These are phyloP conservation scores for Inonotus hispidus DNA, from an alignment of 1,284 basidiomycete genomes.

Conservation along the genomic window DNA sequence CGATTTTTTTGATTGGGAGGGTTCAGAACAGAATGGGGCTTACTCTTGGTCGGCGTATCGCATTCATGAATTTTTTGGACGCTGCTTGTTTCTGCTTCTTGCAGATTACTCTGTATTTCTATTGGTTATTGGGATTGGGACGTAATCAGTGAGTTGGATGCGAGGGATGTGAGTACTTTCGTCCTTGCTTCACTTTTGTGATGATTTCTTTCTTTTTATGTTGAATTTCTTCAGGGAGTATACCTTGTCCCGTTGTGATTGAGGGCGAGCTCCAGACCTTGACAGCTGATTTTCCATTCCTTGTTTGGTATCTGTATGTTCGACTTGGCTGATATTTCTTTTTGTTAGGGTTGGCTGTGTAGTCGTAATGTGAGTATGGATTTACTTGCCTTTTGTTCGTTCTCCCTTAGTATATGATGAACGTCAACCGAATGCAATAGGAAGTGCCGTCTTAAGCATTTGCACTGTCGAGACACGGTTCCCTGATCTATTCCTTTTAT, in stretches of 20 bases:
- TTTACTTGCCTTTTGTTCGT: background rate
- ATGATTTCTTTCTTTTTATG: slow-evolving; percentile 44
- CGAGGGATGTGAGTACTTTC: slow-evolving; percentile 17
- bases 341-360: background rate
- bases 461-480: slow-evolving; percentile 52
- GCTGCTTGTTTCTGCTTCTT: slow-evolving; percentile 33
- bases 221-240: slow-evolving; percentile 91
- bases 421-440: slow-evolving; percentile 54
- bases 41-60: slow-evolving; percentile 63
- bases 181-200: slow-evolving; percentile 28
- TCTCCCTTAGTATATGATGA: slow-evolving; percentile 30
- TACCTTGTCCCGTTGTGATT: slow-evolving; percentile 39
- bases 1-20: background rate
- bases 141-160: background rate
- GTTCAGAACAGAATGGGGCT: slow-evolving; percentile 77
- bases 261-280: slow-evolving; percentile 69
- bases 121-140: background rate
- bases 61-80: slow-evolving; percentile 41
- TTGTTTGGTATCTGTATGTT: background rate
- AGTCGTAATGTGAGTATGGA: background rate
- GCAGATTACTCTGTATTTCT: slow-evolving; percentile 36
- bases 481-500: slow-evolving; percentile 38
- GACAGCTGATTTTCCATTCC: slow-evolving; percentile 53
- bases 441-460: slow-evolving; percentile 60
- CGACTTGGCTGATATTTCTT: background rate